These are phyloP conservation scores for Fusarium nematophilum DNA, from an alignment of 2,329 filamentous ascomycete genomes.

Conservation along the genomic window DNA sequence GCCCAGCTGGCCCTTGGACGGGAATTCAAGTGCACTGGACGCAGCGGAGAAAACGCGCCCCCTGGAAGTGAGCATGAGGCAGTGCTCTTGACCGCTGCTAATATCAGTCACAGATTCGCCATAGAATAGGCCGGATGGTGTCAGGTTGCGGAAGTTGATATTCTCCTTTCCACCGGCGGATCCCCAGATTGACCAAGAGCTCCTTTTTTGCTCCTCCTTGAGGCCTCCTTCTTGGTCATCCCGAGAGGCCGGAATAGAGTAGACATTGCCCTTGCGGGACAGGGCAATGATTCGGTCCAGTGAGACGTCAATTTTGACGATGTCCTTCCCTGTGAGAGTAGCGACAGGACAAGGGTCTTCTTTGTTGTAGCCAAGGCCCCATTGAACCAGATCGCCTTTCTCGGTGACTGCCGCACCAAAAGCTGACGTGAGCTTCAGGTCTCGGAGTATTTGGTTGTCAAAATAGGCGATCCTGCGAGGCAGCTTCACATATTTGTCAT, in stretches of 20 bases:
- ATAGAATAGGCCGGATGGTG: conserved; percentile 71
- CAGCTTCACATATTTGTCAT: conserved; percentile 81
- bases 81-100: conserved; percentile 84
- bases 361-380: conserved; percentile 82
- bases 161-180: conserved; percentile 45
- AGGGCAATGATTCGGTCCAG: conserved; percentile 86
- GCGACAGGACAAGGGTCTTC: conserved; percentile 71
- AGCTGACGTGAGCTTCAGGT: conserved; percentile 84
- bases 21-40: conserved; percentile 81
- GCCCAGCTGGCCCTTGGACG: conserved; percentile 86
- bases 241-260: conserved; percentile 83
- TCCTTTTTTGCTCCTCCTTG: conserved; percentile 67
- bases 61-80: conserved; percentile 82
- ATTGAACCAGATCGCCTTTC: conserved; percentile 89
- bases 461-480: conserved; percentile 85
- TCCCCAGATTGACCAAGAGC: conserved; percentile 79
- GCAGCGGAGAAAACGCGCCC: conserved; percentile 93
- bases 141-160: conserved; percentile 79
- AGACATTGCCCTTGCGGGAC: conserved; percentile 79
- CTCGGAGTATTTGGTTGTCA: conserved; percentile 83
- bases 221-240: conserved; percentile 74
- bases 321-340: conserved; percentile 84
- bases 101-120: conserved; percentile 81
- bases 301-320: conserved; percentile 81
- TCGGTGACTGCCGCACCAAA: conserved; percentile 91